phyloP scores from a whole-genome alignment of 2,329 filamentous ascomycete genomes.

The Tolypocladium tundrense region DNA sequence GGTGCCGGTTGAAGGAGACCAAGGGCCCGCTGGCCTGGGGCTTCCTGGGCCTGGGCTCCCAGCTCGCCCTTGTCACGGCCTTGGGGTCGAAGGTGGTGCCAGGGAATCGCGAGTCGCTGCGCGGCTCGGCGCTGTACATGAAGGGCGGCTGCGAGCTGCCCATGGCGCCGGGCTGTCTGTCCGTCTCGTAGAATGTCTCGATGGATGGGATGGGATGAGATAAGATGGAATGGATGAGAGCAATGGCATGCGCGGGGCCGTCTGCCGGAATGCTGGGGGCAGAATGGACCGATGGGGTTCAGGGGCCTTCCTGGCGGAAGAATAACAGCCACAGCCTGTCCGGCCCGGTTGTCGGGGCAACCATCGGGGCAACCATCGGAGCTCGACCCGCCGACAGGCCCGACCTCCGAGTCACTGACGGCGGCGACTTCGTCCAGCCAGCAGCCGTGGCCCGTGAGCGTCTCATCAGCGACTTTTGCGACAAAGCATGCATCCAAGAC shows the following conservation, averaged over 20 bases:
- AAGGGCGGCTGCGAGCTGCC: conserved; percentile 43
- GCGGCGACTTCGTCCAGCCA: neutral
- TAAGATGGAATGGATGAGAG: neutral
- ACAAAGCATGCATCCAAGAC: neutral
- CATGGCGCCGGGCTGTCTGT: conserved; percentile 6
- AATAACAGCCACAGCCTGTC: neutral
- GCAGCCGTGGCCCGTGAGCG: neutral
- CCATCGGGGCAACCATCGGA: neutral
- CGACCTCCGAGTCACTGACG: neutral
- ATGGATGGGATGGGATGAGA: neutral
- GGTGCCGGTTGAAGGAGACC: conserved; percentile 75
- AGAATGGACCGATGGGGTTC: neutral
- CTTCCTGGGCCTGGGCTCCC: conserved; percentile 49
- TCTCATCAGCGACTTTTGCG: neutral
- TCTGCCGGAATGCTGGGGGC: neutral
- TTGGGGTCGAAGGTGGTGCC: conserved; percentile 70
- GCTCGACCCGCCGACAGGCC: neutral
- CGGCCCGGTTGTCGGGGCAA: conserved; percentile 1
- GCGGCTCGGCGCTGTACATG: conserved; percentile 53
- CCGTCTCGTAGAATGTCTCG: neutral
- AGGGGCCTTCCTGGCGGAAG: neutral
- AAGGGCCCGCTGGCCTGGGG: conserved; percentile 65
- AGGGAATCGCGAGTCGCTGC: conserved; percentile 41
- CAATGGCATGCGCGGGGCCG: neutral
- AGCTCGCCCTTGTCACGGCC: conserved; percentile 71